Base-by-base conservation (phyloP, 1,139 yeast genomes). In the Candida freyschussii region DNA sequence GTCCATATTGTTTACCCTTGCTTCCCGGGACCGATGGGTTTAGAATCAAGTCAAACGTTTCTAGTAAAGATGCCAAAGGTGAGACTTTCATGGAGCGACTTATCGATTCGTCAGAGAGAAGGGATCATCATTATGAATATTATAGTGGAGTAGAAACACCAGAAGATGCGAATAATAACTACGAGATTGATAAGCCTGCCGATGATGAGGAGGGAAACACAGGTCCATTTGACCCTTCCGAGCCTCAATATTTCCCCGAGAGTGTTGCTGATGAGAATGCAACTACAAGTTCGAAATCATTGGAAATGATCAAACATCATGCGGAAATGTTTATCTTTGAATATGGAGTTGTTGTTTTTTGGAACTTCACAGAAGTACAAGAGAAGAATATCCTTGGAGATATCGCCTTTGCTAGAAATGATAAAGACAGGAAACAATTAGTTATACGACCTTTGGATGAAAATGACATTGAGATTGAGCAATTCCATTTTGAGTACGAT, bases 341-440 rank as follows among this genome's bases (percentile, higher is more conserved):
- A 22, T 39, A 39, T 23, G 98, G 98, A 17, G 97, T 89, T 15
- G 86, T 91, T 13, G 97, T 91, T 12, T 89, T 91, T 53, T 91
- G 98, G 98, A 91, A 91, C 55, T 87, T 91, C 48, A 79, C 93
- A 3, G 96, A 87, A 53, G 68, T 75, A 9, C 96, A 91, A 52
- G 98, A 91, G 53, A 87, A 89, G 62, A 91, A 89, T 49, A 77
- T 91, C 12, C 68, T 91, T 38, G 97, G 97, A 0, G 98, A 91
- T 55, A 67, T 91, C 45, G 83, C 91, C 13, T 86, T 89, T 63
- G 89, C 91, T 3, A 63, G 72, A 28, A 68, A 62, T 22, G 57
- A 55, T 37, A 55, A 59, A 4, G 57, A 54, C 15, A 57, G 54
- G 12, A 41, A 37, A 14, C 57, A 53, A 22, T 61, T 89, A 22